Evolutionary conservation across 169 alveolate species (phyloP).

Genomic region (Plasmodium vinckei): DNA sequence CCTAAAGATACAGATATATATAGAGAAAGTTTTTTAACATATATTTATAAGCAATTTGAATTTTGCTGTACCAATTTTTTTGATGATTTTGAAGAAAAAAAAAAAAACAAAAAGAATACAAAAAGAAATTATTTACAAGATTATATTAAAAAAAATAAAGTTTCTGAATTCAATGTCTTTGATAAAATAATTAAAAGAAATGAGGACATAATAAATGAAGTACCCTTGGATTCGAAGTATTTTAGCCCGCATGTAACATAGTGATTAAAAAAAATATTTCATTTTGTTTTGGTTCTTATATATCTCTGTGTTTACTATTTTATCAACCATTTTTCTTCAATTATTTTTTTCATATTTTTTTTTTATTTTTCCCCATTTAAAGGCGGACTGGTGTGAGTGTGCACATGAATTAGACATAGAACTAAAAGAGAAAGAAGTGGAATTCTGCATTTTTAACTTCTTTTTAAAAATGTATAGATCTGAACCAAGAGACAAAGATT

Average conservation of each 20-base stretch:
- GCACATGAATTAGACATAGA: slow-evolving; percentile 59
- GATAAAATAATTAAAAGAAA: slow-evolving; percentile 63
- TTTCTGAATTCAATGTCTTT: slow-evolving; percentile 30
- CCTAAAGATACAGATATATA: slow-evolving; percentile 29
- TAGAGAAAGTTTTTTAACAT: slow-evolving; percentile 41
- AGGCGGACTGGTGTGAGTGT: slow-evolving; percentile 77
- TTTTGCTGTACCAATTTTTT: slow-evolving; percentile 47
- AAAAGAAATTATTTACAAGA: slow-evolving; percentile 31
- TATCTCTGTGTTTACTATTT: not conserved
- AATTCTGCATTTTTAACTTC: slow-evolving; percentile 57
- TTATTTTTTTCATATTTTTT: not conserved
- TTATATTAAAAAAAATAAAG: slow-evolving; percentile 16
- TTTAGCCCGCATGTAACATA: slow-evolving; percentile 55
- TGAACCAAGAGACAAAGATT: slow-evolving; percentile 57
- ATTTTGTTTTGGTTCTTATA: not conserved
- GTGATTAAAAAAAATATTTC: not conserved
- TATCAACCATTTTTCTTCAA: not conserved
- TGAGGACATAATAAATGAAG: slow-evolving; percentile 46
- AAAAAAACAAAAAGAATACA: slow-evolving; percentile 53
- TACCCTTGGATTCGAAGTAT: slow-evolving; percentile 51
- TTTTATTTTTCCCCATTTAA: not conserved
- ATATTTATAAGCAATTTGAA: slow-evolving; percentile 57
- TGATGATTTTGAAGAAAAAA: slow-evolving; percentile 45
- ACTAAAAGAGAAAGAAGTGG: slow-evolving; percentile 38
- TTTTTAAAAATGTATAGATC: slow-evolving; percentile 72